phyloP scores from a whole-genome alignment of 805 yeast species.

The Ascoidea asiatica region DNA sequence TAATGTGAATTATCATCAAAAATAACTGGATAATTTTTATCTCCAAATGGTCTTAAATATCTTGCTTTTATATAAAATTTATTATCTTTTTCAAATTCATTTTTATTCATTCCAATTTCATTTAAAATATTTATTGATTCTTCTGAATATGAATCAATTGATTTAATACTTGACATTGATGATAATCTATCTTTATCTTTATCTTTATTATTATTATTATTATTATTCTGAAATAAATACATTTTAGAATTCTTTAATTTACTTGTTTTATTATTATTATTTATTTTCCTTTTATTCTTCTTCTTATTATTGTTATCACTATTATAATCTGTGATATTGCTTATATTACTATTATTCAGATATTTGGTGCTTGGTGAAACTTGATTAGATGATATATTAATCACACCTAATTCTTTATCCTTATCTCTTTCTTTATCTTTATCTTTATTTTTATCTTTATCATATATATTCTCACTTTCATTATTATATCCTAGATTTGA shows the following conservation, averaged over 20 bases:
- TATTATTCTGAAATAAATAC: background rate
- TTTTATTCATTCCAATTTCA: constrained; percentile 7
- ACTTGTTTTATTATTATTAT: too few relatives aligned
- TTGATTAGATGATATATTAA: background rate
- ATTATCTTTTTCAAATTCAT: constrained; percentile 22
- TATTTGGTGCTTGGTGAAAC: too few relatives aligned
- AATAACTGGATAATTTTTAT: constrained; percentile 28
- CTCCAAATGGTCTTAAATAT: constrained; percentile 22
- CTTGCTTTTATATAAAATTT: constrained; percentile 20
- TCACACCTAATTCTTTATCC: too few relatives aligned
- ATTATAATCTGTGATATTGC: background rate
- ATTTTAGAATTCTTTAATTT: constrained; percentile 10
- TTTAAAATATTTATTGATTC: background rate
- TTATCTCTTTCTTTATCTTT: too few relatives aligned
- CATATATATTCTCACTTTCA: background rate
- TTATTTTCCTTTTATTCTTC: too few relatives aligned
- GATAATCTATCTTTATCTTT: background rate
- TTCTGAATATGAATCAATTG: background rate
- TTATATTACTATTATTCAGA: too few relatives aligned
- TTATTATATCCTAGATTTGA: too few relatives aligned
- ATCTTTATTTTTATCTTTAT: too few relatives aligned
- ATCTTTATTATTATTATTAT: constrained; percentile 10
- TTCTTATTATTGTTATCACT: too few relatives aligned
- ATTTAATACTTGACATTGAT: background rate
- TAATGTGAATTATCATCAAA: constrained; percentile 17